phyloP scores from a whole-genome alignment of 2,329 filamentous ascomycete genomes.

The Hymenoscyphus occultus region DNA sequence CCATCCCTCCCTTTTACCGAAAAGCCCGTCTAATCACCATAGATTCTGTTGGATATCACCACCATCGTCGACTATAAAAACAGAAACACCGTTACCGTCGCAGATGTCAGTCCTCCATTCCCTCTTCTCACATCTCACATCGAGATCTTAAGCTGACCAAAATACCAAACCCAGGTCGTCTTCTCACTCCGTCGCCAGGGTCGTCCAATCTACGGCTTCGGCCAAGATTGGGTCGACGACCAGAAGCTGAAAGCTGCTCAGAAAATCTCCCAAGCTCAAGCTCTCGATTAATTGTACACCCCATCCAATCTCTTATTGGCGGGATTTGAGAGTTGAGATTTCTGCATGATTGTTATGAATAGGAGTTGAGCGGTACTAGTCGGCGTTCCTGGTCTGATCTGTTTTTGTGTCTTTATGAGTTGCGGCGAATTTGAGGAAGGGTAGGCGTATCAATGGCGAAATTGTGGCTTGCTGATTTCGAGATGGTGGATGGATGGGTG shows the following conservation, averaged over 20 bases:
- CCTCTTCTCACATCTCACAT: background rate
- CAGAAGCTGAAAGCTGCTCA: background rate
- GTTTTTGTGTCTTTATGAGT: background rate
- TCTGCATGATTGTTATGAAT: background rate
- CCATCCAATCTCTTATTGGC: too few relatives aligned
- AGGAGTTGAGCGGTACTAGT: background rate
- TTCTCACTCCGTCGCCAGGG: slow-evolving; percentile 49
- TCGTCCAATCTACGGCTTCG: slow-evolving; percentile 57
- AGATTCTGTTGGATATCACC: slow-evolving; percentile 53
- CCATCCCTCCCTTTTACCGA: background rate
- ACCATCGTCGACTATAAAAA: slow-evolving; percentile 46
- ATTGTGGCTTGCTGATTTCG: too few relatives aligned
- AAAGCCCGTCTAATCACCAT: background rate
- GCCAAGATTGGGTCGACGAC: slow-evolving; percentile 37
- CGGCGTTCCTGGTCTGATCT: background rate
- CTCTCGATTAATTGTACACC: background rate
- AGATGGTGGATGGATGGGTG: too few relatives aligned
- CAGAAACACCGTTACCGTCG: slow-evolving; percentile 60
- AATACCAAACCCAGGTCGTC: slow-evolving; percentile 47
- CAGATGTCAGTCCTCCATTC: slow-evolving; percentile 49
- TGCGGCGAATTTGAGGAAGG: too few relatives aligned
- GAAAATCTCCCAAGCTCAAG: background rate
- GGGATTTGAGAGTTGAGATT: background rate
- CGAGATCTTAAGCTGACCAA: background rate
- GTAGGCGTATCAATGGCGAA: too few relatives aligned